Conservation (phyloP, 139 green algal species). For the Chlorella sp. region DNA sequence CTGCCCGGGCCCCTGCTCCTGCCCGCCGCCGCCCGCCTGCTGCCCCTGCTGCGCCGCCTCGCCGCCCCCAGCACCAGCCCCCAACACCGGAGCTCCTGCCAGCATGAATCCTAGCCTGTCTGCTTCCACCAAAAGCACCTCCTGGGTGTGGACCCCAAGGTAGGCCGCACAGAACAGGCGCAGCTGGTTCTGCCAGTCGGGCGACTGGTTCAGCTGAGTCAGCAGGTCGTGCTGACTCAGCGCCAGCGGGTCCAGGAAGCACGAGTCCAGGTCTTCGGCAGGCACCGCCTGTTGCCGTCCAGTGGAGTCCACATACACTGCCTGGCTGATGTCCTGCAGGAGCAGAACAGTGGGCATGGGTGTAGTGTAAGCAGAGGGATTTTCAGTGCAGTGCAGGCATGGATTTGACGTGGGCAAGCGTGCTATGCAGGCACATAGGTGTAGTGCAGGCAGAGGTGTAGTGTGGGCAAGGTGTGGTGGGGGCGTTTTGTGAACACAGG, state of each 20-base stretch:
- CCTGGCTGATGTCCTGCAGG: background rate
- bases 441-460: too few relatives aligned
- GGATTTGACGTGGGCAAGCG: too few relatives aligned
- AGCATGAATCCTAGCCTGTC: conserved; percentile 38
- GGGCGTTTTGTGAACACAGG: too few relatives aligned
- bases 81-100: background rate
- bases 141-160: conserved; percentile 12
- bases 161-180: conserved; percentile 33
- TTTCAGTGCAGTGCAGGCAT: too few relatives aligned
- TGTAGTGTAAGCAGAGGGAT: too few relatives aligned
- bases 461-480: too few relatives aligned
- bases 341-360: too few relatives aligned
- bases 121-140: background rate
- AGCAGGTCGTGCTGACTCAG: conserved; percentile 35
- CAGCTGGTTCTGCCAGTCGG: conserved; percentile 20
- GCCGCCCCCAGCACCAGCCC: background rate
- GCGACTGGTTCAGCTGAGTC: conserved; percentile 4
- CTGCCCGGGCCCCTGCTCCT: background rate
- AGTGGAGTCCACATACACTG: conserved; percentile 24
- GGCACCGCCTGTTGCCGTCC: conserved; percentile 21
- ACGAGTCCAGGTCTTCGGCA: conserved; percentile 4
- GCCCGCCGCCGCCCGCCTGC: too few relatives aligned
- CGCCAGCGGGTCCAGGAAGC: conserved; percentile 28
- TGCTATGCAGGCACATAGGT: too few relatives aligned
- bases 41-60: background rate